Conservation (phyloP, 116 monocot genomes). For the Dioscorea cayenensis region DNA sequence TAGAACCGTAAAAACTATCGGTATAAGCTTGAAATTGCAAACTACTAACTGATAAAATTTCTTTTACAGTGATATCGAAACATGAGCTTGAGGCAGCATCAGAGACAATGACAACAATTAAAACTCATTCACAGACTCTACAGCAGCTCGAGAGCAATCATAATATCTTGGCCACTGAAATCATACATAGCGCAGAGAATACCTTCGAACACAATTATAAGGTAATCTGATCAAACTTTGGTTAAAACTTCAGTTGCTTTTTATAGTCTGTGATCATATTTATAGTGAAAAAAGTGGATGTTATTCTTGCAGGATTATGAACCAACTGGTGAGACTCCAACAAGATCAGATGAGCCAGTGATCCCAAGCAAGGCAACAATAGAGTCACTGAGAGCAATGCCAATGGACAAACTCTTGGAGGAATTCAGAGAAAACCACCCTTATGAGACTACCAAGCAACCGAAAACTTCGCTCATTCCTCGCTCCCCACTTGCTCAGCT, state of each 20-base stretch:
- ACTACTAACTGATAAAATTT: not conserved
- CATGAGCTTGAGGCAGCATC: slow-evolving; percentile 26
- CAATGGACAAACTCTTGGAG: slow-evolving; percentile 57
- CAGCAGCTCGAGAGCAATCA: slow-evolving; percentile 41
- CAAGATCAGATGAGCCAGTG: slow-evolving; percentile 46
- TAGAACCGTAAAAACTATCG: not conserved
- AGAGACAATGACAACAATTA: slow-evolving; percentile 22
- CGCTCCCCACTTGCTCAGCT: slow-evolving; percentile 65
- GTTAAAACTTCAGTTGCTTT: too few species aligned
- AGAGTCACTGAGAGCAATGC: slow-evolving; percentile 70
- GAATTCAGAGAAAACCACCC: slow-evolving; percentile 88
- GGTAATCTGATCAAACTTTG: slow-evolving; percentile 12
- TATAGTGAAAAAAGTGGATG: too few species aligned
- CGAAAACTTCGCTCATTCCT: slow-evolving; percentile 59
- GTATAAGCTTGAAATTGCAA: not conserved
- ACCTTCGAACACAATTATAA: slow-evolving; percentile 43
- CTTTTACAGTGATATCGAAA: slow-evolving; percentile 37
- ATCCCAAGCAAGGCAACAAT: slow-evolving; percentile 64
- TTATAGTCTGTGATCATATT: too few species aligned
- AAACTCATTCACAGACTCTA: slow-evolving; percentile 32
- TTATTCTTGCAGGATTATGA: slow-evolving; percentile 53
- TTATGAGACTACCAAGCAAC: slow-evolving; percentile 51
- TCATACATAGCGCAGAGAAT: slow-evolving; percentile 31
- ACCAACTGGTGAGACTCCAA: slow-evolving; percentile 64
- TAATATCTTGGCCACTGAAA: slow-evolving; percentile 17